phyloP scores from a whole-genome alignment of 2,329 filamentous ascomycete genomes.

The Amphichorda felina region DNA sequence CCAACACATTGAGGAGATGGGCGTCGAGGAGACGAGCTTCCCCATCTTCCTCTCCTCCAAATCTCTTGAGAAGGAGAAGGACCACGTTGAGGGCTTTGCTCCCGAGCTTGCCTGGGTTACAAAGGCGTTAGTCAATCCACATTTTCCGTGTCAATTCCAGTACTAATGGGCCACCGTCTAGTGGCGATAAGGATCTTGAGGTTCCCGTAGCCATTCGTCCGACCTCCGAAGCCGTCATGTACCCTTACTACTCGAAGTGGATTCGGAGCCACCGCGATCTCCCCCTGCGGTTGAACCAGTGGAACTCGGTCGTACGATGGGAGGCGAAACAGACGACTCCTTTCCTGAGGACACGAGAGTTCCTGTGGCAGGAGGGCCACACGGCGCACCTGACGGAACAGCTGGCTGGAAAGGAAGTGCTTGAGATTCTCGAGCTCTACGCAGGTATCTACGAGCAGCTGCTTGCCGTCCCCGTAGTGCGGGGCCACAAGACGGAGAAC shows the following conservation, averaged over 20 bases:
- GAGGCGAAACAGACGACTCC: conserved; percentile 88
- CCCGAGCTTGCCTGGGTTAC: conserved; percentile 86
- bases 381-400: conserved; percentile 77
- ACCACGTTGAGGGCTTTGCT: conserved; percentile 97
- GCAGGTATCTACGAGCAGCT: conserved; percentile 87
- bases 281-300: conserved; percentile 89
- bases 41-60: conserved; percentile 91
- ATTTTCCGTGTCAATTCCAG: background rate
- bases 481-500: conserved; percentile 90
- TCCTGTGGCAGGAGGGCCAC: conserved; percentile 97
- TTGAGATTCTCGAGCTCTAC: conserved; percentile 89
- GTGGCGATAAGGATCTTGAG: conserved; percentile 86
- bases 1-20: conserved; percentile 73
- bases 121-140: conserved; percentile 47
- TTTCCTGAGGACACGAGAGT: conserved; percentile 87
- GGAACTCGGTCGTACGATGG: conserved; percentile 90
- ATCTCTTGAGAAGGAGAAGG: conserved; percentile 80
- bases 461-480: conserved; percentile 87
- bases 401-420: conserved; percentile 71
- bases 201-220: conserved; percentile 59
- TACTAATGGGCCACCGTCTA: conserved; percentile 18
- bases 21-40: conserved; percentile 92
- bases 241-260: conserved; percentile 93
- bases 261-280: conserved; percentile 94
- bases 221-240: conserved; percentile 74